These are phyloP conservation scores for Pecoramyces ruminantium DNA, from an alignment of 192 early-diverging fungal genomes.

Conservation along the genomic window DNA sequence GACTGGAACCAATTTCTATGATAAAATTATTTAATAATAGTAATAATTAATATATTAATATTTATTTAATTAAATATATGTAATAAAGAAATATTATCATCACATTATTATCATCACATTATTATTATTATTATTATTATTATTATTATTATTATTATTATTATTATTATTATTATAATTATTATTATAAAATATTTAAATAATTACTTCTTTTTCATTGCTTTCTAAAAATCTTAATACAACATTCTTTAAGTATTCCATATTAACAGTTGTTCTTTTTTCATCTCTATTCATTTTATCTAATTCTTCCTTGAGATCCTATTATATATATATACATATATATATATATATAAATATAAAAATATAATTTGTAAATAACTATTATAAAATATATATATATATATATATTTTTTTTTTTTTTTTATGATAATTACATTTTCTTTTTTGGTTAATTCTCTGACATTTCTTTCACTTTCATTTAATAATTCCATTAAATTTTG, in stretches of 20 bases:
- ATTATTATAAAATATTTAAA: no score
- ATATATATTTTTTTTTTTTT: no score
- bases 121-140: no score
- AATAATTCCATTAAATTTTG: slow-evolving; percentile 29
- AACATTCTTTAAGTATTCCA: slow-evolving; percentile 55
- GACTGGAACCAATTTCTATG: not conserved
- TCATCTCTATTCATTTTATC: slow-evolving; percentile 41
- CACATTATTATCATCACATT: no score
- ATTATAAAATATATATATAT: not conserved
- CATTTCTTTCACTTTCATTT: slow-evolving; percentile 33
- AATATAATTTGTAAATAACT: not conserved
- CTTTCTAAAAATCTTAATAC: slow-evolving; percentile 42
- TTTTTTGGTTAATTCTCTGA: slow-evolving; percentile 20
- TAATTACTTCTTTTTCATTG: slow-evolving; percentile 17
- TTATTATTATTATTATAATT: no score
- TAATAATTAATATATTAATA: no score
- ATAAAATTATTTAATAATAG: no score
- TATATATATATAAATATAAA: not conserved
- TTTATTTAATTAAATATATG: no score
- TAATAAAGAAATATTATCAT: no score
- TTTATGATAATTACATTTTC: slow-evolving; percentile 21
- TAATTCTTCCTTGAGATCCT: slow-evolving; percentile 39
- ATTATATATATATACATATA: not conserved
- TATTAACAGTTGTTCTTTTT: slow-evolving; percentile 40
- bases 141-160: no score